These are phyloP conservation scores for Kwoniella heveanensis DNA, from an alignment of 768 basidiomycete genomes.

Conservation along the genomic window DNA sequence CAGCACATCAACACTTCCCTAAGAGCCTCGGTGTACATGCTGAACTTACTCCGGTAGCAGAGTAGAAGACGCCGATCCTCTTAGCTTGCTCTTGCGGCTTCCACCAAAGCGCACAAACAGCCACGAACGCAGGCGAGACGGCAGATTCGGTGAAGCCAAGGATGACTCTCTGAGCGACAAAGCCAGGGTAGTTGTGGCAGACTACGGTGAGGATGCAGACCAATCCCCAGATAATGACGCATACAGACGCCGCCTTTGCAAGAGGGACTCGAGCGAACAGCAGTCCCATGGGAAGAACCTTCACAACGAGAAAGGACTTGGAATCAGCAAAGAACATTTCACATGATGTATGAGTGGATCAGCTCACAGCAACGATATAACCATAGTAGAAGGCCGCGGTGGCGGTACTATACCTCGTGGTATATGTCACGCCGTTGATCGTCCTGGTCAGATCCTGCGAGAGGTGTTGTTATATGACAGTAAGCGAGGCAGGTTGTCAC, in stretches of 20 bases:
- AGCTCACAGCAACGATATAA: slow-evolving; percentile 47
- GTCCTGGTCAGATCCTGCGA: slow-evolving; percentile 37
- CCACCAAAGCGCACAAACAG: slow-evolving; percentile 57
- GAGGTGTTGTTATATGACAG: too few relatives aligned
- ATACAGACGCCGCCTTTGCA: slow-evolving; percentile 34
- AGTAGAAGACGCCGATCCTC: slow-evolving; percentile 55
- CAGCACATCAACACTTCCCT: not conserved
- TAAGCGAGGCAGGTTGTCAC: too few relatives aligned
- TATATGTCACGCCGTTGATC: slow-evolving; percentile 43
- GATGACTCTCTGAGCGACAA: slow-evolving; percentile 53
- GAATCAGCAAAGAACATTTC: too few relatives aligned
- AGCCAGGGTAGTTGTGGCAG: slow-evolving; percentile 39
- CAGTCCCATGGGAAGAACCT: slow-evolving; percentile 49
- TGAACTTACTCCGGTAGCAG: slow-evolving; percentile 48
- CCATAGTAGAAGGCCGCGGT: slow-evolving; percentile 56
- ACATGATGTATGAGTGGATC: too few relatives aligned
- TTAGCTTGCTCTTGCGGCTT: slow-evolving; percentile 54
- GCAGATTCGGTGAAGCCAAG: slow-evolving; percentile 51
- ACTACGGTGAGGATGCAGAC: slow-evolving; percentile 48
- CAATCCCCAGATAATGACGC: slow-evolving; percentile 49
- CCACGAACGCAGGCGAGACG: slow-evolving; percentile 57
- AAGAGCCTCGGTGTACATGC: not conserved
- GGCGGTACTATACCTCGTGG: slow-evolving; percentile 51
- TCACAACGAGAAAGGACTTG: not conserved
- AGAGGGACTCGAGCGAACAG: slow-evolving; percentile 42